Evolutionary conservation across 1,284 basidiomycete species (phyloP).

Genomic region (Macrocystidia cucumis): DNA sequence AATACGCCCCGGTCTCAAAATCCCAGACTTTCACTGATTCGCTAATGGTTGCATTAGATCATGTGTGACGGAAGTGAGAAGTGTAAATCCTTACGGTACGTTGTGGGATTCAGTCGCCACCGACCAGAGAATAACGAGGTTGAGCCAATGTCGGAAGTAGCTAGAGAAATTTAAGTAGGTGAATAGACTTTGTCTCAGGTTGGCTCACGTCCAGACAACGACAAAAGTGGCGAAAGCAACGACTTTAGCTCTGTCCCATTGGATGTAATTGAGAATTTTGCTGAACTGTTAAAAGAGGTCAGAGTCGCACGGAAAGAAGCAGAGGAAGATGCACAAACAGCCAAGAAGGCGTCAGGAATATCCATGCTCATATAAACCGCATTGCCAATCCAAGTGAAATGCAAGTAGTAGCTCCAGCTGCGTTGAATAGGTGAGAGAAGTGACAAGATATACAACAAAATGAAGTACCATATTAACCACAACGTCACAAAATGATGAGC

Average conservation of each 20-base stretch:
- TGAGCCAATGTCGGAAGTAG: conserved; percentile 95
- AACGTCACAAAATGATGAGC: conserved; percentile 90
- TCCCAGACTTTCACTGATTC: conserved; percentile 52
- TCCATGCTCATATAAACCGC: conserved; percentile 97
- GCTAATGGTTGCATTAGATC: conserved; percentile 24
- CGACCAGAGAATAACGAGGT: conserved; percentile 82
- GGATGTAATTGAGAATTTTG: conserved; percentile 85
- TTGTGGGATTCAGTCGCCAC: conserved; percentile 80
- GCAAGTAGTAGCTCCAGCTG: conserved; percentile 85
- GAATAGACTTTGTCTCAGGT: not conserved
- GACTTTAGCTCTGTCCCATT: conserved; percentile 56
- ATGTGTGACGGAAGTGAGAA: not conserved
- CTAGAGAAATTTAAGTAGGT: conserved; percentile 28
- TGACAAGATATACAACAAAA: conserved; percentile 3
- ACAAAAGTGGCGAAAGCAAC: conserved; percentile 67
- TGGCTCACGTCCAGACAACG: conserved; percentile 73
- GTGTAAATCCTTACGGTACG: conserved; percentile 57
- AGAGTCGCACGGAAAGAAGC: not conserved
- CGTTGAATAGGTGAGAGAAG: conserved; percentile 5
- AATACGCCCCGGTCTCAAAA: conserved; percentile 61
- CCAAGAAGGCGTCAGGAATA: conserved; percentile 85
- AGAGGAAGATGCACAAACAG: conserved; percentile 39
- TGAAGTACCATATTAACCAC: conserved; percentile 80
- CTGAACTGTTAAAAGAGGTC: conserved; percentile 44
- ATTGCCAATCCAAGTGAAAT: conserved; percentile 85